Base-by-base conservation (phyloP, 805 yeast species). In the Metschnikowia matae region DNA sequence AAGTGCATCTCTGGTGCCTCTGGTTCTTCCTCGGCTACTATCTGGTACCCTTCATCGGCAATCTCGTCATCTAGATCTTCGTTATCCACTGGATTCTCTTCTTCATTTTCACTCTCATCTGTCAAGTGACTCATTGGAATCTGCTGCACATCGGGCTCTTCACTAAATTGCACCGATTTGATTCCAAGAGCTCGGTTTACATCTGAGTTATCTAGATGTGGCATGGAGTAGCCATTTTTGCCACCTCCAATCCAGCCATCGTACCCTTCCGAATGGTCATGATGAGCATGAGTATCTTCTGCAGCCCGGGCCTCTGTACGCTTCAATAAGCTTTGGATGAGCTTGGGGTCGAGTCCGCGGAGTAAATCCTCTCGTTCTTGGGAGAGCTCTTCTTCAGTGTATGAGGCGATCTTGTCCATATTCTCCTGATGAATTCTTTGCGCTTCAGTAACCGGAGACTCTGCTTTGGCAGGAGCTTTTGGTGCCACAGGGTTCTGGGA, bases 391-490 rank as follows among this genome's bases (percentile, higher is more conserved):
- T 79, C 84, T 1, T 73, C 75, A 2, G 84, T 71, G 91, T 90
- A 84, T 13, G 68, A 64, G 35, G 81, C 70, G 49, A 91, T 63
- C 38, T 75, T 72, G 36, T 82, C 79, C 53, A 87, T 65, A 64
- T 89, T 91, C 61, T 90, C 96, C 49, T 78, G 63, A 63, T 89
- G 92, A 20, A 90, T 88, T 61, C 80, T 77, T 55, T 86, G 91
- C 0, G 85, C 80, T 57, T 87, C 95, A 0, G 84, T 45, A 13
- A 40, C 10, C 43, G 29, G 43, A 40, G 43, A 17, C 34, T 23
- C 21, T 15, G 34, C 15, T 10, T 41, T 13, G 17, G 26, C 10
- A 8, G 17, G 15, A 14, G 18, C 7, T 4, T n/a, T 14, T 11
- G 8, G 11, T 3, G 13, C 13, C 17, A 11, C 13, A 11, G 17